phyloP scores from a whole-genome alignment of 1,284 basidiomycete genomes.

The Termitomyces sp. region DNA sequence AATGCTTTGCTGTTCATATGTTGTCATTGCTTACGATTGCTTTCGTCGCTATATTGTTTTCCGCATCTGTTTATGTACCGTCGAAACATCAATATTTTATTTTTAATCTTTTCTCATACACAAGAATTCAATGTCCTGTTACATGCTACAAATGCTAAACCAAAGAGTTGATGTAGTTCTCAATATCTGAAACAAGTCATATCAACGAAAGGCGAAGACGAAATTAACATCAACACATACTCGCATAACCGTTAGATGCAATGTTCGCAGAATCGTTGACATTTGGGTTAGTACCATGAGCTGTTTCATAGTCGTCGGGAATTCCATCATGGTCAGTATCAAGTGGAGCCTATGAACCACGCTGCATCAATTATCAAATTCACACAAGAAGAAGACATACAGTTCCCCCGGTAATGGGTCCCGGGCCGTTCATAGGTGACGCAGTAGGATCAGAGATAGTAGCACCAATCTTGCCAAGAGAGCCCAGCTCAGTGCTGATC shows the following conservation, averaged over 20 bases:
- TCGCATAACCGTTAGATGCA: slow-evolving; percentile 33
- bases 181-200: slow-evolving; percentile 23
- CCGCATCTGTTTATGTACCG: neutral
- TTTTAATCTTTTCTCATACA: neutral
- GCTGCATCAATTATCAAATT: neutral
- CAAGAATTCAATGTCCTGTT: neutral
- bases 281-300: slow-evolving; percentile 30
- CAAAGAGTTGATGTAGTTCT: slow-evolving; percentile 32
- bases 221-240: slow-evolving; percentile 20
- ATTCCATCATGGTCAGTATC: slow-evolving; percentile 34
- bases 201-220: neutral
- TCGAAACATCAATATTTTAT: neutral
- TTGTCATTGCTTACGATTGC: slow-evolving; percentile 8
- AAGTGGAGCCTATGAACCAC: slow-evolving; percentile 21
- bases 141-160: slow-evolving; percentile 13
- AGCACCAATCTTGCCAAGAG: slow-evolving; percentile 30
- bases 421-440: slow-evolving; percentile 29
- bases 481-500: slow-evolving; percentile 29
- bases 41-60: slow-evolving; percentile 11
- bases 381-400: slow-evolving; percentile 14
- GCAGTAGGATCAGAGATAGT: slow-evolving; percentile 28
- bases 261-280: slow-evolving; percentile 29
- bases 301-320: slow-evolving; percentile 30
- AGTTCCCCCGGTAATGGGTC: slow-evolving; percentile 31
- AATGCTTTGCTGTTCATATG: slow-evolving; percentile 2